Evolutionary conservation across 108 stramenopile species (phyloP), one percentile per base, ranked within the genome.

Genomic region (Cyclotella atomus): DNA sequence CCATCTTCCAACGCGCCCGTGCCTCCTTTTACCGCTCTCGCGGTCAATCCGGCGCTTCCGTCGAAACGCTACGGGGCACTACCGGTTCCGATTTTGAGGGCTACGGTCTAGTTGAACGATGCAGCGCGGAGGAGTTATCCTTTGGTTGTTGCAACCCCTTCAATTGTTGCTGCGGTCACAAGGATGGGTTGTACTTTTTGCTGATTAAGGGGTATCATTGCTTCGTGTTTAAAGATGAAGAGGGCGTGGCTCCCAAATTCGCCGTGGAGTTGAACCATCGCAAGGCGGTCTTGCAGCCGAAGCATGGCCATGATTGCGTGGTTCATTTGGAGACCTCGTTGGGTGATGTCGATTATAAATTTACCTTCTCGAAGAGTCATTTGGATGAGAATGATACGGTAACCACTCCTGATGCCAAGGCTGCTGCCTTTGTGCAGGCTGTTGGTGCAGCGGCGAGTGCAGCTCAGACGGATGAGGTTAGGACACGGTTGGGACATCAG

Each of bases 61-160:
- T 91, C 16, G 82, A 85, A 29, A 84, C 75, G 15, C 87, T 94
- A 21, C 86, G 91, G 2, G 93, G 93, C 35, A 88, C 66, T 16
- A 55, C 83, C 25, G 93, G 93, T 20, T 74, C 91, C n/a, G 86
- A 91, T 19, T 94, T 90, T 85, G 93, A 94, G 84, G 88, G 83
- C 32, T 66, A 82, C 27, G 89, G 85, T 43, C 70, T 35, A 15
- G 84, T 94, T n/a, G 61, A 82, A 59, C 88, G 93, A 9, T 65
- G 46, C 29, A 84, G 68, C 6, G 86, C 66, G 17, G 79, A 70
- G 17, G 71, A 49, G 20, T 25, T 27, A 28, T 50, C 38, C 16
- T n/a, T n/a, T n/a, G 69, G 71, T 65, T 83, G 71, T 21, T 41
- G 45, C 25, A 28, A 36, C 34, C 25, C 54, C 25, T 43, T 73